phyloP scores from a whole-genome alignment of 1,284 basidiomycete species.

The Gastroboletus turbinatus region DNA sequence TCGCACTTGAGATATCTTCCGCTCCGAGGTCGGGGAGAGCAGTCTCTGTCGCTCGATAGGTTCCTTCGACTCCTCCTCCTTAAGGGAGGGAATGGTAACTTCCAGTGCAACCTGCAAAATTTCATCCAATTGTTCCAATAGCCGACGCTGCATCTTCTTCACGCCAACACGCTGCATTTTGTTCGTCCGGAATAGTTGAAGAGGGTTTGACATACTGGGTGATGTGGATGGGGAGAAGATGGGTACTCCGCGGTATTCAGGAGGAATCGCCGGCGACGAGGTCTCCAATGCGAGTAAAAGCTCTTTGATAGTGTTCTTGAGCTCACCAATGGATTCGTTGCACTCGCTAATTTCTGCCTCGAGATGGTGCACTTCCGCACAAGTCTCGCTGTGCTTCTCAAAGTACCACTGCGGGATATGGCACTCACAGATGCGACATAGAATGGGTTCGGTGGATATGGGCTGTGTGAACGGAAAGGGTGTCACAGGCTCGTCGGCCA shows the following conservation, averaged over 20 bases:
- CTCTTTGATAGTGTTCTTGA: slow-evolving; percentile 80
- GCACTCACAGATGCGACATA: slow-evolving; percentile 98
- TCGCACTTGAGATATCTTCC: slow-evolving; percentile 77
- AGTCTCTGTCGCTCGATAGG: slow-evolving; percentile 92
- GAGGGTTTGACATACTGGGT: slow-evolving; percentile 64
- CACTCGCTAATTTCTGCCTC: slow-evolving; percentile 94
- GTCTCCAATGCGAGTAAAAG: slow-evolving; percentile 65
- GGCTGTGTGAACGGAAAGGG: slow-evolving; percentile 74
- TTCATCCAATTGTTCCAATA: slow-evolving; percentile 85
- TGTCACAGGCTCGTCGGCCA: slow-evolving; percentile 48
- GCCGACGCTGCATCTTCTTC: slow-evolving; percentile 77
- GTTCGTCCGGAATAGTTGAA: slow-evolving; percentile 68
- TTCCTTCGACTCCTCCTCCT: slow-evolving; percentile 87
- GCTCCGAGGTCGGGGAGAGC: slow-evolving; percentile 83
- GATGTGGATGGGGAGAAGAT: slow-evolving; percentile 72
- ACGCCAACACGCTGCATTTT: slow-evolving; percentile 80
- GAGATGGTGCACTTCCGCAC: slow-evolving; percentile 93
- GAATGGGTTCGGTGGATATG: slow-evolving; percentile 82
- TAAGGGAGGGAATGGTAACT: slow-evolving; percentile 86
- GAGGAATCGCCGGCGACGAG: slow-evolving; percentile 56
- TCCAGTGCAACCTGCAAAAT: slow-evolving; percentile 79
- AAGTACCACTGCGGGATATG: slow-evolving; percentile 99
- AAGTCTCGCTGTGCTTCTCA: slow-evolving; percentile 99
- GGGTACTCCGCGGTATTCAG: slow-evolving; percentile 88
- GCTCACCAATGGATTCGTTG: slow-evolving; percentile 90